Percentiles rank a stretch among this genome's conserved stretches.
Evolutionary conservation across 2,329 filamentous ascomycete species (phyloP).

Genomic region (Xylaria hypoxylon): DNA sequence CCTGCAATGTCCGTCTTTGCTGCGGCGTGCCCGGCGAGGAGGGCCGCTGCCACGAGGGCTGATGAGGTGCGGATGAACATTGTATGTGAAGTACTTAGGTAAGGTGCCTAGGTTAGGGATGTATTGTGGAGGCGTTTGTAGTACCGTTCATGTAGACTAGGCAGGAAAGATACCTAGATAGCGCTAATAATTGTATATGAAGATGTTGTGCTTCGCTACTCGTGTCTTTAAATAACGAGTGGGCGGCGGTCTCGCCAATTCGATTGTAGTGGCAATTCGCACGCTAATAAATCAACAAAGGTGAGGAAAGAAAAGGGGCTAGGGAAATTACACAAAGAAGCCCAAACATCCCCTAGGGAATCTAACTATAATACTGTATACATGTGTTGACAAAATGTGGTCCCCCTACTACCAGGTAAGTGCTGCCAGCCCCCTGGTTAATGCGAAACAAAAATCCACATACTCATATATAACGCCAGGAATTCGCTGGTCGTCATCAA

Average conservation of each 20-base stretch:
- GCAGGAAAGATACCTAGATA: no score
- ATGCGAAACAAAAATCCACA: no score
- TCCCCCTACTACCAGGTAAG: no score
- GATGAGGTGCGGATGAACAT: constrained; percentile 28
- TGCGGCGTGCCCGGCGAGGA: constrained; percentile 50
- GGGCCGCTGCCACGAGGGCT: constrained; percentile 32
- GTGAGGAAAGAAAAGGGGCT: constrained; percentile 12
- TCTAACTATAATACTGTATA: no score
- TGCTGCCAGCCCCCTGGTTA: no score
- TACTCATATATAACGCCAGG: no score
- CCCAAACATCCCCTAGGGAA: no score
- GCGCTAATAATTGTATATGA: neutral
- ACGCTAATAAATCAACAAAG: neutral
- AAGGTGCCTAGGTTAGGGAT: neutral
- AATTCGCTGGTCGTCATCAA: no score
- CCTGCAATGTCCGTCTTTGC: constrained; percentile 61
- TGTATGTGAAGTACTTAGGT: constrained; percentile 27
- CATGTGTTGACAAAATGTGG: no score
- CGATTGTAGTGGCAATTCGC: neutral
- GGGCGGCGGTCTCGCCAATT: neutral
- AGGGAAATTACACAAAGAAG: constrained; percentile 12
- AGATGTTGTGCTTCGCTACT: neutral
- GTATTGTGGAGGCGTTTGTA: neutral
- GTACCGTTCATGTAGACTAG: neutral
- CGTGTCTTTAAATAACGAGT: constrained; percentile 17